A percentile compares a stretch with the other conserved stretches of the same genome.
These are phyloP conservation scores for Asclepias syriaca DNA, from an alignment of 257 asterid species.

Conservation along the genomic window DNA sequence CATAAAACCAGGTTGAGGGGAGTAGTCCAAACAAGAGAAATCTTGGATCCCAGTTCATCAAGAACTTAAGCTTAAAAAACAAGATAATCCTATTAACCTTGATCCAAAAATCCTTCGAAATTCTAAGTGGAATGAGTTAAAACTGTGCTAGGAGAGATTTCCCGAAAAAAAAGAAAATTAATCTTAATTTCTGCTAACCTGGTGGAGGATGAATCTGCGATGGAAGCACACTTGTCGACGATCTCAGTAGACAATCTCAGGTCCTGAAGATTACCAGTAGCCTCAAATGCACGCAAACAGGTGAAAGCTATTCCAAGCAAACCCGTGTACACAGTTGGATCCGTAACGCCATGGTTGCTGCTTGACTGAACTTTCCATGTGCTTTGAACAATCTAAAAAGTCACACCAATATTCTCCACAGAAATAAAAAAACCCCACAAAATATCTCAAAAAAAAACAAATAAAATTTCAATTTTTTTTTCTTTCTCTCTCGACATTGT, in stretches of 20 bases:
- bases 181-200: constrained; percentile 27
- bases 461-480: background rate
- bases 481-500: background rate
- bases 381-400: constrained; percentile 45
- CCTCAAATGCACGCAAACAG: constrained; percentile 60
- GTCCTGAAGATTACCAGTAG: constrained; percentile 54
- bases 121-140: too few species aligned
- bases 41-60: too few species aligned
- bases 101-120: too few species aligned
- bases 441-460: background rate
- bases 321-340: constrained; percentile 60
- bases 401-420: background rate
- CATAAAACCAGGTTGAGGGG: background rate
- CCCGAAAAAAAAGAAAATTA: too few species aligned
- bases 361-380: constrained; percentile 42
- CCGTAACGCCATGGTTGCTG: constrained; percentile 23
- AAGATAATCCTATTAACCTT: too few species aligned
- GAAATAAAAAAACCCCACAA: background rate
- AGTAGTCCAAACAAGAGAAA: too few species aligned
- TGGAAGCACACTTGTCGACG: constrained; percentile 48
- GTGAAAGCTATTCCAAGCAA: constrained; percentile 70
- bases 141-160: too few species aligned
- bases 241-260: constrained; percentile 53
- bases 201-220: constrained; percentile 26
- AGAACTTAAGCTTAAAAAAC: too few species aligned